phyloP scores from a whole-genome alignment of 371 early-diverging fungal genomes.

The Thermomucor indicae-seudaticae region DNA sequence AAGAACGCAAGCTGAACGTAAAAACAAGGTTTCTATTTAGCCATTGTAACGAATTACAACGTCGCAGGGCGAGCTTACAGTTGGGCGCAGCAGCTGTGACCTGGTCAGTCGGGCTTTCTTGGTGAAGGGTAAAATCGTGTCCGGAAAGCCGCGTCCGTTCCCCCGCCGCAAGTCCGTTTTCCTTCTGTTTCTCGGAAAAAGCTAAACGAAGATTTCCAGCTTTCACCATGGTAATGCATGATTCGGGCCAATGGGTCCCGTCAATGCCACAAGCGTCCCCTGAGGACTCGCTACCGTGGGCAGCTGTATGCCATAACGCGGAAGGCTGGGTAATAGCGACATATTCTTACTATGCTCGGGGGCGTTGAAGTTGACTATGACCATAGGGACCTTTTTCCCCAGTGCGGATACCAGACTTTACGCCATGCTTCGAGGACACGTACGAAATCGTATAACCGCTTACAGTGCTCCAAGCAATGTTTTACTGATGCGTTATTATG shows the following conservation, averaged over 20 bases:
- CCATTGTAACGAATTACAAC: no score
- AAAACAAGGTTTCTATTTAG: no score
- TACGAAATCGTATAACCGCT: no score
- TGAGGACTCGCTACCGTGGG: slow-evolving; percentile 7
- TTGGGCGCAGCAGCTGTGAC: no score
- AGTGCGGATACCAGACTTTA: slow-evolving; percentile 60
- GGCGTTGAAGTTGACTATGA: neutral
- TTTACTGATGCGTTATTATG: no score
- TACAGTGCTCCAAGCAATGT: no score
- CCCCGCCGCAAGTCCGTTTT: neutral
- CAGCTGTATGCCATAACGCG: slow-evolving; percentile 23
- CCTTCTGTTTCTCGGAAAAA: neutral
- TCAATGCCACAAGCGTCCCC: neutral
- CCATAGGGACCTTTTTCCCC: slow-evolving; percentile 64
- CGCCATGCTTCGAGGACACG: slow-evolving; percentile 74
- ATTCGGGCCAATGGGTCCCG: slow-evolving; percentile 18
- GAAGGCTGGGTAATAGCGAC: slow-evolving; percentile 41
- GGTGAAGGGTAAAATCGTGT: no score
- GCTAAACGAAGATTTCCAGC: no score
- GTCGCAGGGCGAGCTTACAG: no score
- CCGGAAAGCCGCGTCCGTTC: neutral
- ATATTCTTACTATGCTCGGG: neutral
- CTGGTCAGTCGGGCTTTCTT: no score
- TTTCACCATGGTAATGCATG: slow-evolving; percentile 11
- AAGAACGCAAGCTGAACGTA: no score